A percentile compares a stretch with the other conserved stretches of the same genome.
Conservation (phyloP, 2,329 filamentous ascomycete species). For the Aspergillus eucalypticola region DNA sequence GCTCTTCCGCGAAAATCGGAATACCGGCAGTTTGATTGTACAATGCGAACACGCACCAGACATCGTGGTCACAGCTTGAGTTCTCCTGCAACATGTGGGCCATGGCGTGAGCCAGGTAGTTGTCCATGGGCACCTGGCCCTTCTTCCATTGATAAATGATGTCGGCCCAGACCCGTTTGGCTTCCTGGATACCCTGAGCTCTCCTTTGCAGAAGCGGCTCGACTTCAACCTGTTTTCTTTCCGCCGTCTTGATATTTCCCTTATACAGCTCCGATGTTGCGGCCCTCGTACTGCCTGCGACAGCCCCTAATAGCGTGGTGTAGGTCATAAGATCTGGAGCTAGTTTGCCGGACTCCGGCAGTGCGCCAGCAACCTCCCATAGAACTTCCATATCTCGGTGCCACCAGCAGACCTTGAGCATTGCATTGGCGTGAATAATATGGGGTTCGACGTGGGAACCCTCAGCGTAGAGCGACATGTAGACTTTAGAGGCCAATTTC, state of each 20-base stretch:
- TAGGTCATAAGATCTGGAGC: constrained; percentile 74
- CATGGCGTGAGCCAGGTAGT: constrained; percentile 78
- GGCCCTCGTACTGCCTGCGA: constrained; percentile 54
- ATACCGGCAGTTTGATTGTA: constrained; percentile 82
- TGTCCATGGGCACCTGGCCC: constrained; percentile 72
- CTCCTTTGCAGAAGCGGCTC: constrained; percentile 31
- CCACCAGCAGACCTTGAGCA: constrained; percentile 76
- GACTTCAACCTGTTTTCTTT: too few relatives aligned
- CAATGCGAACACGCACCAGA: constrained; percentile 70
- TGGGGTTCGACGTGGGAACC: constrained; percentile 68
- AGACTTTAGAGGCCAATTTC: constrained; percentile 70
- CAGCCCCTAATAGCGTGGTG: constrained; percentile 76
- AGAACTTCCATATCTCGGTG: constrained; percentile 76
- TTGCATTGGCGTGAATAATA: constrained; percentile 82
- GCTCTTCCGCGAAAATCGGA: constrained; percentile 44
- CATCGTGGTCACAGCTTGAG: constrained; percentile 61
- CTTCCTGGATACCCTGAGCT: constrained; percentile 60
- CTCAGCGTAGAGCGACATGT: constrained; percentile 69
- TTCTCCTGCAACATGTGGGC: constrained; percentile 73
- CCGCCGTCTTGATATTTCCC: constrained; percentile 21
- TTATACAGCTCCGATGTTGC: constrained; percentile 32
- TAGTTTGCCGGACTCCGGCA: constrained; percentile 64
- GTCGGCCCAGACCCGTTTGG: constrained; percentile 77
- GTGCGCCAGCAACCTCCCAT: constrained; percentile 72
- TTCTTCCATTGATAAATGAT: constrained; percentile 73